Base-by-base conservation (phyloP, 1,284 basidiomycete species). In the Boletus hoseneyae region DNA sequence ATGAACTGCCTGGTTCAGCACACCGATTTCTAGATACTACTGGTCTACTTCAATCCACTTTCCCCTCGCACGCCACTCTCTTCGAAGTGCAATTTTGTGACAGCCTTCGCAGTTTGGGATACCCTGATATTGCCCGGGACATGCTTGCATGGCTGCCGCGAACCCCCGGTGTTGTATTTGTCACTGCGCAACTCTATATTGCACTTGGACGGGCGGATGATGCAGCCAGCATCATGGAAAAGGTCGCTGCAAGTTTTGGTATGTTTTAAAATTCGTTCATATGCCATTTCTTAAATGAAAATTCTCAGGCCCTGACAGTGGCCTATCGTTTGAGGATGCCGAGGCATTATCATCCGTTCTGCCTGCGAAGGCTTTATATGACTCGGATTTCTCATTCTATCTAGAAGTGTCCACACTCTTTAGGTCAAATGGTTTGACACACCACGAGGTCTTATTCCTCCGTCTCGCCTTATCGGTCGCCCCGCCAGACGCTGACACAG, bases 241-340 rank as follows among this genome's bases (percentile, higher is more conserved):
- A 82, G 56, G 73, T 93, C n/a, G 85, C 86, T 12, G 83, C 83
- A 35, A 81, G 77, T 55, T 86, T 92, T 56, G 87, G 93, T 94
- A 64, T 15, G 56, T 52, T 33, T 35, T 33, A 39, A 30, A 18
- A 32, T 42, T 18, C n/a, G 9, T 45, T 42, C 37, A 18, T 32
- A 25, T 42, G 32, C 45, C 25, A 33, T 38, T 32, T 47, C 50
- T 62, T 42, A 59, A 53, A 15, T 52, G 23, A 15, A 36, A 46
- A 39, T 47, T 34, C 53, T 10, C 57, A 87, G 86, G 80, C 48
- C 64, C 72, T 10, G 75, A 83, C 41, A 75, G 66, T 59, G 76
- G 73, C 9, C 62, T 84, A 38, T 75, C 78, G 1, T 58, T 63
- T 18, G 85, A 88, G 58, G 87, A 90, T 60, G 70, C 73, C 36